Evolutionary conservation across 2,329 filamentous ascomycete species (phyloP).

Genomic region (Colletotrichum camelliae): DNA sequence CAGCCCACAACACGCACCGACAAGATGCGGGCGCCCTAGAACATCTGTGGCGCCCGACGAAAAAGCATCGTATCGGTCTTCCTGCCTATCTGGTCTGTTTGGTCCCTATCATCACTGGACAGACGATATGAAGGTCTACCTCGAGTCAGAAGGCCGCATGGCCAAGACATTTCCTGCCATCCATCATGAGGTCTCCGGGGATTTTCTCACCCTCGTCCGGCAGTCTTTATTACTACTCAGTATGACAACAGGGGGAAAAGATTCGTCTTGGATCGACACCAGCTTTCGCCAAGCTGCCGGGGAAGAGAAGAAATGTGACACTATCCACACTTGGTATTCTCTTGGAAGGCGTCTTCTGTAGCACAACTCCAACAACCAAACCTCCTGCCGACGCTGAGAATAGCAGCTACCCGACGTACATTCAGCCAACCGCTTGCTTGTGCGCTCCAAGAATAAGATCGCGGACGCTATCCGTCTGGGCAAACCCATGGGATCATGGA

Average conservation of each 20-base stretch:
- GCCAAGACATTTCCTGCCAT: constrained; percentile 1
- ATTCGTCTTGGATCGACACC: background rate
- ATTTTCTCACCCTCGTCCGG: background rate
- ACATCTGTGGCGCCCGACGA: background rate
- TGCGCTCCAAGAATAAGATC: background rate
- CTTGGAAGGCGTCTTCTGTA: background rate
- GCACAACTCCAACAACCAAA: background rate
- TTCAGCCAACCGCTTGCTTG: background rate
- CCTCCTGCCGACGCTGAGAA: background rate
- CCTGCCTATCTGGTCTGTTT: background rate
- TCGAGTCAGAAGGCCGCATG: constrained; percentile 15
- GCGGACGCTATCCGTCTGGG: background rate
- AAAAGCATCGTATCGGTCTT: background rate
- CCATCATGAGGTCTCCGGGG: background rate
- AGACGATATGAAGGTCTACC: background rate
- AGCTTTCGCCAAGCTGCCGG: constrained; percentile 8
- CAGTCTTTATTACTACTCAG: background rate
- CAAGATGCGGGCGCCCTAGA: background rate
- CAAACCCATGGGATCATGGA: background rate
- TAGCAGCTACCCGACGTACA: background rate
- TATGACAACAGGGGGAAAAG: background rate
- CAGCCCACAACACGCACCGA: background rate
- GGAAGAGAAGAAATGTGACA: background rate
- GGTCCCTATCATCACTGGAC: background rate
- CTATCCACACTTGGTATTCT: background rate